Percentiles rank a stretch among this genome's conserved stretches.
phyloP scores from a whole-genome alignment of 169 alveolate species.

The Cryptosporidium sp. region DNA sequence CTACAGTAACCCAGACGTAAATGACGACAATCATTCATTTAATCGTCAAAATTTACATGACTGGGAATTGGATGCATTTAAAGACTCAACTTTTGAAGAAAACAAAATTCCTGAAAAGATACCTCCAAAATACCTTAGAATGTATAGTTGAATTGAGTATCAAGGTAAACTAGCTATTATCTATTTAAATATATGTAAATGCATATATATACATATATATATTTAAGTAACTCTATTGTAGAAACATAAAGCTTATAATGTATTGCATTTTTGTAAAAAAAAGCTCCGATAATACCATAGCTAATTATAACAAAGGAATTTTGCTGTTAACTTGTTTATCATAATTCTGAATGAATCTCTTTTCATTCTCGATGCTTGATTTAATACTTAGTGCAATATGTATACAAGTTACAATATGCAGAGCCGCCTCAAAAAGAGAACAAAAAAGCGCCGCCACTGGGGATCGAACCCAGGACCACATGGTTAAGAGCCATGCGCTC shows the following conservation, averaged over 20 bases:
- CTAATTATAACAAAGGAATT: too few relatives aligned
- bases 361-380: too few relatives aligned
- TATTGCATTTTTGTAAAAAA: too few relatives aligned
- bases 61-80: conserved; percentile 55
- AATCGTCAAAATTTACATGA: background rate
- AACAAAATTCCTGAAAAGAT: conserved; percentile 66
- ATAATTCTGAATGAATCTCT: too few relatives aligned
- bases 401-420: too few relatives aligned
- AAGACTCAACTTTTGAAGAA: conserved; percentile 10
- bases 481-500: conserved; percentile 91
- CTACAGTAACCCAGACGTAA: conserved; percentile 12
- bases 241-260: background rate
- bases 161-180: background rate
- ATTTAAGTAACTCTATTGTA: too few relatives aligned
- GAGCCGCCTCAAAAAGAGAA: too few relatives aligned
- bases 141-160: background rate
- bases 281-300: too few relatives aligned
- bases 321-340: too few relatives aligned
- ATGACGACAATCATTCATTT: background rate
- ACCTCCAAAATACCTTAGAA: conserved; percentile 56
- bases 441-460: conserved; percentile 86
- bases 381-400: too few relatives aligned
- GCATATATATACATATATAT: background rate
- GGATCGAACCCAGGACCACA: conserved; percentile 91
- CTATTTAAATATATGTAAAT: background rate